phyloP scores from a whole-genome alignment of 2,329 filamentous ascomycete genomes.

The Cercospora sesami region DNA sequence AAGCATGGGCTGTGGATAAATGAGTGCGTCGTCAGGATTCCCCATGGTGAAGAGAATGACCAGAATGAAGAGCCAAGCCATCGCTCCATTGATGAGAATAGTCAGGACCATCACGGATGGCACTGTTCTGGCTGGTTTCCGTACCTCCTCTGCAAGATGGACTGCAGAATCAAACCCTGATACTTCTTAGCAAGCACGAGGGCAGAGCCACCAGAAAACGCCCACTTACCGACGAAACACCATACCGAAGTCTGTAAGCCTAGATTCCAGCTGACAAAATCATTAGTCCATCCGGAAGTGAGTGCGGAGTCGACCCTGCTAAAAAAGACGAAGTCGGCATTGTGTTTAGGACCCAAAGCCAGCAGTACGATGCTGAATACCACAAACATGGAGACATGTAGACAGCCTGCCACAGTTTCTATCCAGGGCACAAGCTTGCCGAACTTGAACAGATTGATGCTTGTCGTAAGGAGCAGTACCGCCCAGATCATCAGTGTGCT shows the following conservation, averaged over 20 bases:
- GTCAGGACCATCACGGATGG: slow-evolving; percentile 31
- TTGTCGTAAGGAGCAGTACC: slow-evolving; percentile 40
- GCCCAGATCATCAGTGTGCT: slow-evolving; percentile 44
- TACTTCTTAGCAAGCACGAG: slow-evolving; percentile 1
- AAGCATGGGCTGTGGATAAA: slow-evolving; percentile 28
- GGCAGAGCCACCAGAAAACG: background rate
- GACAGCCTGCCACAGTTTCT: slow-evolving; percentile 26
- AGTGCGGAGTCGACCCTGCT: slow-evolving; percentile 19
- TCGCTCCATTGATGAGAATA: slow-evolving; percentile 27
- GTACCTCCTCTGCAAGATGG: slow-evolving; percentile 29
- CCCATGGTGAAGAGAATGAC: slow-evolving; percentile 29
- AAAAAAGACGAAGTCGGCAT: slow-evolving; percentile 28
- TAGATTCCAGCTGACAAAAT: slow-evolving; percentile 31
- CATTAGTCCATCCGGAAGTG: slow-evolving; percentile 30
- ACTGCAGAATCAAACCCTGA: slow-evolving; percentile 27
- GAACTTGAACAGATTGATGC: slow-evolving; percentile 37
- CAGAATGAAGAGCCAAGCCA: slow-evolving; percentile 29
- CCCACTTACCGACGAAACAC: slow-evolving; percentile 30
- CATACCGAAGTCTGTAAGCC: slow-evolving; percentile 28
- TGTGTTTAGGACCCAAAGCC: slow-evolving; percentile 24
- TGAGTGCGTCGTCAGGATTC: slow-evolving; percentile 24
- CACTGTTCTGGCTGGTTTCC: slow-evolving; percentile 25
- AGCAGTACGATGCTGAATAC: slow-evolving; percentile 29
- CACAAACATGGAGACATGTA: slow-evolving; percentile 31
- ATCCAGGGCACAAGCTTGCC: slow-evolving; percentile 37